These are phyloP conservation scores for Penicillium griseofulvum DNA, from an alignment of 2,329 filamentous ascomycete species.

Conservation along the genomic window DNA sequence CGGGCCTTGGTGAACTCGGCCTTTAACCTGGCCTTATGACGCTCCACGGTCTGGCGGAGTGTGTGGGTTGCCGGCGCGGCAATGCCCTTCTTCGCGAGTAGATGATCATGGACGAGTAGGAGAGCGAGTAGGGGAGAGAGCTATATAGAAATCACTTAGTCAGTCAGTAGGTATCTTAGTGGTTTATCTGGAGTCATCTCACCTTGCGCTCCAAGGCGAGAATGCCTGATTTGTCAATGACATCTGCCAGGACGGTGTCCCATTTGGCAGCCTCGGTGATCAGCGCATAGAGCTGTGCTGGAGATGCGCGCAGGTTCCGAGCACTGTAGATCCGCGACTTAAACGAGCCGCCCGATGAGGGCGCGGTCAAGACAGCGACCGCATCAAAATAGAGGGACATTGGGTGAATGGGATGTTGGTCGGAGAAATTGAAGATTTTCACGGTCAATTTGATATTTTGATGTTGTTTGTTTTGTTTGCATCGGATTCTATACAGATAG, in stretches of 20 bases:
- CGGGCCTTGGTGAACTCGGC: constrained; percentile 81
- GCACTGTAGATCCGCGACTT: constrained; percentile 77
- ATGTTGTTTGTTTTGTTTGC: constrained; percentile 29
- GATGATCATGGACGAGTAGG: constrained; percentile 79
- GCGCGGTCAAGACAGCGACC: constrained; percentile 66
- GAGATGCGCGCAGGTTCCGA: constrained; percentile 73
- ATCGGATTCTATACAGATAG: constrained; percentile 1
- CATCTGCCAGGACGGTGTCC: constrained; percentile 79
- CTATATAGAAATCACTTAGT: constrained; percentile 50
- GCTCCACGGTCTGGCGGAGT: constrained; percentile 69
- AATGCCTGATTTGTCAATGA: constrained; percentile 78
- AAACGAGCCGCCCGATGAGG: constrained; percentile 74
- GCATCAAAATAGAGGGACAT: constrained; percentile 98
- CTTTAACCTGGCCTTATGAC: constrained; percentile 75
- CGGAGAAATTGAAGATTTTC: constrained; percentile 7
- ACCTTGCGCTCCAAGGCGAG: constrained; percentile 84
- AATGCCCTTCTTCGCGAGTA: constrained; percentile 78
- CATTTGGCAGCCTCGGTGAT: constrained; percentile 87
- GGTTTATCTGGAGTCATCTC: constrained; percentile 20
- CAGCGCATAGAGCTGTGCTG: constrained; percentile 81
- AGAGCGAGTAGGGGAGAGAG: constrained; percentile 76
- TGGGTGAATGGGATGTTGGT: constrained; percentile 4
- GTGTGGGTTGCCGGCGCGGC: constrained; percentile 77
- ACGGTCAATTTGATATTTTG: constrained; percentile 3
- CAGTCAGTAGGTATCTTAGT: constrained; percentile 34